Base-by-base conservation (phyloP, 768 basidiomycete genomes). In the Kwoniella dejecticola region DNA sequence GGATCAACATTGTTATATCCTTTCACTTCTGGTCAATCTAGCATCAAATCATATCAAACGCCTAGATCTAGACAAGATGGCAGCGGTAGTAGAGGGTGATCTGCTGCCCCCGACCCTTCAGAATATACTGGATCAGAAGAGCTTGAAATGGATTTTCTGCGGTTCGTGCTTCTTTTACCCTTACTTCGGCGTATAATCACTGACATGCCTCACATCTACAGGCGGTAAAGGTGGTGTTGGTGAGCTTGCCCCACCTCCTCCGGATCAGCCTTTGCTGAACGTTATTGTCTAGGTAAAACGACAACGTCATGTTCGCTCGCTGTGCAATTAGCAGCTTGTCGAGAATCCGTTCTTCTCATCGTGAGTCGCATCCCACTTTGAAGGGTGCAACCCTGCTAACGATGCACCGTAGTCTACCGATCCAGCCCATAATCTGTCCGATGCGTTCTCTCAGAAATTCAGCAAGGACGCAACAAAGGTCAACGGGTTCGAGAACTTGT, bases 191-290 rank as follows among this genome's bases (percentile, higher is more conserved):
- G 8, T 33, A 24, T 48, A 4, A 53, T 11, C 5, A 36, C 60
- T 55, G 42, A 54, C 27, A 27, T 19, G 21, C 15, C n/a, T 30
- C 29, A 27, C 26, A 13, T 54, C 19, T 4, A 29, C 73, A 96
- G 93, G 94, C 83, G 94, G 94, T 54, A 98, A 97, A 85, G 96
- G 91, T 80, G 96, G 94, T 83, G 96, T 98, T 66, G 92, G 94
- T 89, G 78, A 79, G 89, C n/a, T n/a, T n/a, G n/a, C n/a, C n/a
- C n/a, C n/a, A n/a, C n/a, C n/a, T n/a, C n/a, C n/a, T n/a, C n/a
- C n/a, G n/a, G n/a, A n/a, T n/a, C n/a, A n/a, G n/a, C n/a, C n/a
- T n/a, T n/a, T n/a, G n/a, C n/a, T n/a, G n/a, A n/a, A n/a, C n/a
- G n/a, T n/a, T n/a, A n/a, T n/a, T n/a, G 26, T 52, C 56, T 76